Conservation (phyloP, 1,139 yeast species). For the Blastobotrys illinoisensis region DNA sequence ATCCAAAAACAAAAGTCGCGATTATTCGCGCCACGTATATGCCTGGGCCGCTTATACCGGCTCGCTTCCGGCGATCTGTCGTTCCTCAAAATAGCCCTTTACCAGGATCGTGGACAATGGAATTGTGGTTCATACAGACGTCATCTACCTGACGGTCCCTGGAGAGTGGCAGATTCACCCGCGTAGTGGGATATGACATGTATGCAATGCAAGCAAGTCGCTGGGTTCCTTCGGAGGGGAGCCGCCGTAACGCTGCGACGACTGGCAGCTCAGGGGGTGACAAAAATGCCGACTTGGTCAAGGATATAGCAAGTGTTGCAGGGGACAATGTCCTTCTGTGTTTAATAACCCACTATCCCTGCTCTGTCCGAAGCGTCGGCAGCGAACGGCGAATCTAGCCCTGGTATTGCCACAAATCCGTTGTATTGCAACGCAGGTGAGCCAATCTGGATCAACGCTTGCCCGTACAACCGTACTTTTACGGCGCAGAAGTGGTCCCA, state of each 20-base stretch:
- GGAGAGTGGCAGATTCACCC: not conserved
- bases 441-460: too few species aligned
- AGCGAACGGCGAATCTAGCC: too few species aligned
- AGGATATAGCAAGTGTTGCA: too few species aligned
- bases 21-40: not conserved
- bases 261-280: not conserved
- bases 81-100: not conserved
- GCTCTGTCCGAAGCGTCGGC: too few species aligned
- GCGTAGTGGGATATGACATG: not conserved
- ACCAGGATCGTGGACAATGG: not conserved
- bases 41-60: not conserved
- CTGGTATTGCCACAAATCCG: too few species aligned
- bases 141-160: not conserved
- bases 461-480: too few species aligned
- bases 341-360: too few species aligned
- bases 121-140: not conserved
- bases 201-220: not conserved
- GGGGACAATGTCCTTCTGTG: too few species aligned
- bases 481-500: not conserved
- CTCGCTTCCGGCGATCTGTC: not conserved
- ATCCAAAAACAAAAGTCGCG: not conserved
- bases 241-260: not conserved
- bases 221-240: not conserved
- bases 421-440: too few species aligned
- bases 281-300: not conserved